These are phyloP conservation scores for Teratosphaeria epicoccoides DNA, from an alignment of 2,329 filamentous ascomycete genomes.

Conservation along the genomic window DNA sequence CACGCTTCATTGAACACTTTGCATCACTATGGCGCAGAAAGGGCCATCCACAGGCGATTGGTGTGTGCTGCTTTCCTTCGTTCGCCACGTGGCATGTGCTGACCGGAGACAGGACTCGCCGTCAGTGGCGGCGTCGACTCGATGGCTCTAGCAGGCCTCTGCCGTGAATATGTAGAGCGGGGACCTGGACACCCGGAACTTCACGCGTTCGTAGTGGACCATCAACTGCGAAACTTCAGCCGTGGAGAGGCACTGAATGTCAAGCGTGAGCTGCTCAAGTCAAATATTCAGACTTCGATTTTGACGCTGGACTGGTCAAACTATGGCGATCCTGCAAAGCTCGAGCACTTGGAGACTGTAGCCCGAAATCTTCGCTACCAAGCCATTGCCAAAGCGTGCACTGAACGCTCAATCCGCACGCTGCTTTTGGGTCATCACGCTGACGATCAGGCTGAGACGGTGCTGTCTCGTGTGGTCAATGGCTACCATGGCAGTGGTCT, in stretches of 20 bases:
- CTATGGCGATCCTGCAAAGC: slow-evolving; percentile 29
- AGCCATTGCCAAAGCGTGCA: slow-evolving; percentile 53
- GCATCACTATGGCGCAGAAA: neutral
- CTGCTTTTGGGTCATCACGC: slow-evolving; percentile 76
- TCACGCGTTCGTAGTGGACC: slow-evolving; percentile 51
- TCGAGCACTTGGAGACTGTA: slow-evolving; percentile 62
- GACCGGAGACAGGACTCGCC: slow-evolving; percentile 48
- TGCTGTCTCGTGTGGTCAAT: slow-evolving; percentile 64
- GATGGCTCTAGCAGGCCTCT: slow-evolving; percentile 83
- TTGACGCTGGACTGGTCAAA: slow-evolving; percentile 30
- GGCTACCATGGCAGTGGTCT: slow-evolving; percentile 62
- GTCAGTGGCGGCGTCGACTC: slow-evolving; percentile 92
- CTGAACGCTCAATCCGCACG: slow-evolving; percentile 40
- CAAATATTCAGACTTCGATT: slow-evolving; percentile 17
- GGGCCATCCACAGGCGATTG: neutral
- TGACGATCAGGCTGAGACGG: slow-evolving; percentile 85
- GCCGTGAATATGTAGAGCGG: slow-evolving; percentile 32
- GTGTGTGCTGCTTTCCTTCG: neutral
- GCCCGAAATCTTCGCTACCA: slow-evolving; percentile 68
- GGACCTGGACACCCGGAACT: slow-evolving; percentile 22
- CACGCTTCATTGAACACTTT: neutral
- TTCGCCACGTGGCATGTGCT: neutral
- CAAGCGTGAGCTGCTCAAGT: slow-evolving; percentile 18
- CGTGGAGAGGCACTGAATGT: slow-evolving; percentile 45
- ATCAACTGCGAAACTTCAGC: slow-evolving; percentile 47